Conservation (phyloP, 495 filamentous ascomycete genomes). For the Aspergillus mulundensis region DNA sequence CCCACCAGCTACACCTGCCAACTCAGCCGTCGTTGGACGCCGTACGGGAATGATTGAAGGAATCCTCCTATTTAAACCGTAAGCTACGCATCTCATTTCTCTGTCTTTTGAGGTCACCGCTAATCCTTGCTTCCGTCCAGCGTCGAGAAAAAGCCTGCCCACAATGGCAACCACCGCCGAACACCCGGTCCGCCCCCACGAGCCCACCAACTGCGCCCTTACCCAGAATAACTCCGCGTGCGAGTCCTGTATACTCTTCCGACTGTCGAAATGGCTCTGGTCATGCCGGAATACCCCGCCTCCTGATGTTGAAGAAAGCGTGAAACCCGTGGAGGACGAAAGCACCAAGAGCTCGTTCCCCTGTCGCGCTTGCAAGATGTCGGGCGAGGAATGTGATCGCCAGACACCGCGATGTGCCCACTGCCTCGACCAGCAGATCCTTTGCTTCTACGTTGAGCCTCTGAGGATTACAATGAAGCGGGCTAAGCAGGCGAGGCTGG, state of each 20-base stretch:
- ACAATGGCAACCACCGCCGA: not conserved
- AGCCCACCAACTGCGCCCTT: constrained; percentile 3
- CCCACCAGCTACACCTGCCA: not conserved
- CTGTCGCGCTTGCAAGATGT: constrained; percentile 34
- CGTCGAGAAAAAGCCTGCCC: too few relatives aligned
- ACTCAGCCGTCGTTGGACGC: not conserved
- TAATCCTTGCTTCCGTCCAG: not conserved
- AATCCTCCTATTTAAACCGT: not conserved
- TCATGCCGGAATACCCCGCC: constrained; percentile 3
- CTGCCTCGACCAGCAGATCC: constrained; percentile 34
- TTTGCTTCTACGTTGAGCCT: constrained; percentile 38
- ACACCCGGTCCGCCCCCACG: not conserved
- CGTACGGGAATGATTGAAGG: not conserved
- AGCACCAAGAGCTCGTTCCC: constrained; percentile 6
- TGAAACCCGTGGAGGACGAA: not conserved
- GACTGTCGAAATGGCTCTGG: constrained; percentile 23
- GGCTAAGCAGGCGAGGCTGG: constrained; percentile 2
- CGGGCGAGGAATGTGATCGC: constrained; percentile 31
- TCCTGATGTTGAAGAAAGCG: not conserved
- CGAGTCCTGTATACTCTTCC: constrained; percentile 1
- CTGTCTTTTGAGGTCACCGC: not conserved
- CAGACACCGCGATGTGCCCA: constrained; percentile 32
- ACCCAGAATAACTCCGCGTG: not conserved
- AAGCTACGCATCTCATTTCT: not conserved
- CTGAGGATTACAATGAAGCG: constrained; percentile 12